These are phyloP conservation scores for Chaetomium sp. DNA, from an alignment of 2,329 filamentous ascomycete genomes.

Conservation along the genomic window DNA sequence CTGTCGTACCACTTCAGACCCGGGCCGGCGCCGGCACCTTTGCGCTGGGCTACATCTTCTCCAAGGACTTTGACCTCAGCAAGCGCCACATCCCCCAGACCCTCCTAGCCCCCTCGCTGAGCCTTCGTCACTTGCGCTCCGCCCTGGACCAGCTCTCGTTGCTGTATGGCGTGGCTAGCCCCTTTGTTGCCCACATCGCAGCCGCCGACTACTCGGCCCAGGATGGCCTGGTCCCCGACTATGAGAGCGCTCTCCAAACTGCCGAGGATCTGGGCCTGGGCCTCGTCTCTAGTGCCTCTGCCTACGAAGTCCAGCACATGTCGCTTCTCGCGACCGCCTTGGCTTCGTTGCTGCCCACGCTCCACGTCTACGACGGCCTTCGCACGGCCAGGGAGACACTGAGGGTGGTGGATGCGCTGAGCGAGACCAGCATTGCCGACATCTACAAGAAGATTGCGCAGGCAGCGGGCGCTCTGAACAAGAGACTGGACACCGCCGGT, in stretches of 20 bases:
- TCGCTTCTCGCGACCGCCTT: constrained; percentile 73
- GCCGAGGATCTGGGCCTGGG: constrained; percentile 90
- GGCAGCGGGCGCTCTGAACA: constrained; percentile 61
- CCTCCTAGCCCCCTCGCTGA: constrained; percentile 82
- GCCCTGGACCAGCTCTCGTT: constrained; percentile 88
- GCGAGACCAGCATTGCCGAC: constrained; percentile 62
- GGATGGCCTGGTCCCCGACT: constrained; percentile 81
- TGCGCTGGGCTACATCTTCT: constrained; percentile 96
- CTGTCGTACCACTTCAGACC: constrained; percentile 80
- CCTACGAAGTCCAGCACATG: constrained; percentile 93
- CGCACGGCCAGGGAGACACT: constrained; percentile 72
- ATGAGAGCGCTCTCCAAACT: constrained; percentile 74
- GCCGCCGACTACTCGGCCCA: constrained; percentile 78
- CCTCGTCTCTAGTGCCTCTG: constrained; percentile 80
- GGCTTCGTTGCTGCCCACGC: constrained; percentile 70
- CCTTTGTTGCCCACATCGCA: constrained; percentile 88
- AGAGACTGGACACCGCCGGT: constrained; percentile 71
- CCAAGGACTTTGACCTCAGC: constrained; percentile 88
- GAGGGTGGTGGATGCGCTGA: constrained; percentile 70
- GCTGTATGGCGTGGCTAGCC: constrained; percentile 88
- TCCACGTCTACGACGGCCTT: constrained; percentile 79
- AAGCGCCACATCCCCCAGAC: constrained; percentile 92
- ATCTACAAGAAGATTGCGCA: constrained; percentile 68
- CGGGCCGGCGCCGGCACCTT: constrained; percentile 86
- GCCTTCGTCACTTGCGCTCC: constrained; percentile 76